These are phyloP conservation scores for Hemisphaericaspora subhashii DNA, from an alignment of 1,139 yeast species.

Conservation along the genomic window DNA sequence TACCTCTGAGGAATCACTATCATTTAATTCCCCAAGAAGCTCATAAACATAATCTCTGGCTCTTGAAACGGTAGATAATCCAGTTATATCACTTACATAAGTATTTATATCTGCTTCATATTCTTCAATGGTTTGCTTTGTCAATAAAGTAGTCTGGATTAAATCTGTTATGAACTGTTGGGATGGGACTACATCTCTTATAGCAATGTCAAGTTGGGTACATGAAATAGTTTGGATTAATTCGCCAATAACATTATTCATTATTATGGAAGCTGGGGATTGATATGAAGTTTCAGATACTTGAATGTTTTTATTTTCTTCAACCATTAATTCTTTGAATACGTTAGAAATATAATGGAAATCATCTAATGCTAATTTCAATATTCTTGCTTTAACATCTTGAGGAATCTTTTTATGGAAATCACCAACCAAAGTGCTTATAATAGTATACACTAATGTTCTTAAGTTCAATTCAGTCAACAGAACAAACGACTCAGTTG, in stretches of 20 bases:
- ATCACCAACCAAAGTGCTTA: conserved; percentile 29
- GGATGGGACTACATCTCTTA: conserved; percentile 15
- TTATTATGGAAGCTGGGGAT: conserved; percentile 9
- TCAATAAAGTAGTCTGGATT: conserved; percentile 25
- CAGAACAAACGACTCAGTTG: conserved; percentile 11
- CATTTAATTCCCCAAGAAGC: conserved; percentile 45
- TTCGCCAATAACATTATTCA: conserved; percentile 20
- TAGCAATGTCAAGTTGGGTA: conserved; percentile 28
- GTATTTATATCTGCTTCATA: conserved; percentile 58
- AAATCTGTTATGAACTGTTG: conserved; percentile 23
- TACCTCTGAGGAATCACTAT: conserved; percentile 30
- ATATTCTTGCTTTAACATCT: conserved; percentile 19
- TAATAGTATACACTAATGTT: conserved; percentile 29
- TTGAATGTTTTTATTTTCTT: not conserved
- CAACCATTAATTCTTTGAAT: conserved; percentile 14
- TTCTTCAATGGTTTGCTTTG: conserved; percentile 29
- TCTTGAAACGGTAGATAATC: conserved; percentile 48
- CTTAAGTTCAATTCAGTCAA: conserved; percentile 24
- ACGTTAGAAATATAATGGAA: conserved; percentile 18
- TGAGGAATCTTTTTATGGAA: conserved; percentile 31
- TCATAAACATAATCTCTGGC: conserved; percentile 58
- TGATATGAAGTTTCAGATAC: not conserved
- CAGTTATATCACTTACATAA: conserved; percentile 73
- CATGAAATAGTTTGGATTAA: conserved; percentile 25
- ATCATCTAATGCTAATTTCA: conserved; percentile 22